Evolutionary conservation across 306 rosid species (phyloP), one percentile per base, ranked within the genome.

Genomic region (Pyrus communis): DNA sequence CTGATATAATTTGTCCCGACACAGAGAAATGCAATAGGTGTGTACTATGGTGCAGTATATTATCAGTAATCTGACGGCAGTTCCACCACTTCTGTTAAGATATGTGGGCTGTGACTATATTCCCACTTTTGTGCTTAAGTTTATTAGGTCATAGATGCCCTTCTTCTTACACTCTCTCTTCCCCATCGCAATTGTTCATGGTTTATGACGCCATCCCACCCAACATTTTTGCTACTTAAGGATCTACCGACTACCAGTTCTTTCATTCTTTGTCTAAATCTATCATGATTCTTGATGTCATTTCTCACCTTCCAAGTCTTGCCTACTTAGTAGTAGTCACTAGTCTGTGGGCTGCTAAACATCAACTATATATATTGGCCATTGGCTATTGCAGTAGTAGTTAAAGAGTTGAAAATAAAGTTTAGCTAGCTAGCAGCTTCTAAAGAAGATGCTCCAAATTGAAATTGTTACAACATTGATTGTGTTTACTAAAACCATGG

Each of bases 161-260:
- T 25, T 42, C 15, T 33, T 67, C 19, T 63, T 17, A 31, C 23
- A 30, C 43, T 64, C 22, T 64, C 21, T 63, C 23, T 61, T 43
- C 82, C 72, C 76, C 70, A 70, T 19, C 25, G 33, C 18, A n/a
- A 57, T 64, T 31, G 43, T 31, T 64, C 43, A 82, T 91, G 92
- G 87, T 81, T 59, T 86, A 78, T 86, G 97, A 86, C 88, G 79
- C 84, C 82, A 85, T 54, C 80, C 89, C 95, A 88, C 93, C 88
- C 75, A 80, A 59, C 66, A 3, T 77, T 66, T 66, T 66, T 66
- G 28, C 27, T 66, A 35, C 49, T 35, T 35, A 66, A 66, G 70
- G 27, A 21, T 66, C 42, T 63, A 17, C 30, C 9, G 25, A 12
- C 15, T 19, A 3, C 18, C 28, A 21, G 8, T 35, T 15, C 25